Evolutionary conservation across 2,329 filamentous ascomycete species (phyloP).

Genomic region (Colletotrichum sp.): DNA sequence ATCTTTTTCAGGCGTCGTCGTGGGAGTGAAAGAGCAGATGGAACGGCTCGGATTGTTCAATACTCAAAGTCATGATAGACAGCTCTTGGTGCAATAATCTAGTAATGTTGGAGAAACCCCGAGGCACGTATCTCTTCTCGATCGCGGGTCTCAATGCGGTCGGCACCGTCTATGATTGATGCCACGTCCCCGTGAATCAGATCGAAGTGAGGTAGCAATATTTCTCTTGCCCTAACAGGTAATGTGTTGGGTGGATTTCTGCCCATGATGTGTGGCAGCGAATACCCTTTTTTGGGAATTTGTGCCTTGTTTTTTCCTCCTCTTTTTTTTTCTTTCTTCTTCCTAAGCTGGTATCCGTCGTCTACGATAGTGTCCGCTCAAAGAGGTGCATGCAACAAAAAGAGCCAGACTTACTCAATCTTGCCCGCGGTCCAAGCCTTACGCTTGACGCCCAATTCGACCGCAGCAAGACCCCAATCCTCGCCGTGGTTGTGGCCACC

Average conservation of each 20-base stretch:
- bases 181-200: neutral
- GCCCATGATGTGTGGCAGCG: neutral
- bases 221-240: neutral
- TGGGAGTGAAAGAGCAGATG: conserved; percentile 2
- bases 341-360: neutral
- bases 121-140: neutral
- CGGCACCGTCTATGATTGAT: neutral
- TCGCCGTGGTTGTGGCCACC: conserved; percentile 90
- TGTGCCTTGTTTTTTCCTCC: neutral
- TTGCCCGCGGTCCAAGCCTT: conserved; percentile 80
- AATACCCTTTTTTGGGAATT: neutral
- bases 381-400: neutral
- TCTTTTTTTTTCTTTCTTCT: neutral
- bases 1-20: conserved; percentile 2
- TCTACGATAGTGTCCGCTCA: neutral
- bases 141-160: neutral
- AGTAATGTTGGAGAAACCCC: conserved; percentile 17
- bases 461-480: conserved; percentile 94
- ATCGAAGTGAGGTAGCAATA: neutral
- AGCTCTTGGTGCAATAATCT: conserved; percentile 17
- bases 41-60: conserved; percentile 1
- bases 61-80: conserved; percentile 16
- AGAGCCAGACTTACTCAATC: conserved; percentile 43
- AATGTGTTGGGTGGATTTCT: neutral
- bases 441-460: conserved; percentile 91